phyloP scores from a whole-genome alignment of 1,284 basidiomycete genomes.

The Naganishia sp. region DNA sequence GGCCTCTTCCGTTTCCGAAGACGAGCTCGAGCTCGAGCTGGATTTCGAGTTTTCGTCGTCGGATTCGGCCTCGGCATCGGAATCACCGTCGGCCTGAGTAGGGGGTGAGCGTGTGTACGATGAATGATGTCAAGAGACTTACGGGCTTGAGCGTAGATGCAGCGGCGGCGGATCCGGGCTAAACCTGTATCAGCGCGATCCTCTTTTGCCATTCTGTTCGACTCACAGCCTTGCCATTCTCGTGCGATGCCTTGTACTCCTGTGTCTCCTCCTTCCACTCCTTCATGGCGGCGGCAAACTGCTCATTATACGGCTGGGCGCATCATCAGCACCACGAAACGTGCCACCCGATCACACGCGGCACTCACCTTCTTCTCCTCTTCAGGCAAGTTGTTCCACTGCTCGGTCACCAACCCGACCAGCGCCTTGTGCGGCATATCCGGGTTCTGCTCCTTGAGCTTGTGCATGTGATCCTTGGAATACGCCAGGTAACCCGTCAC shows the following conservation, averaged over 20 bases:
- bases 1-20: constrained; percentile 17
- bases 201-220: neutral
- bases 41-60: constrained; percentile 35
- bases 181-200: neutral
- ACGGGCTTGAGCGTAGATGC: constrained; percentile 21
- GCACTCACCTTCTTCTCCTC: constrained; percentile 70
- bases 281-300: constrained; percentile 38
- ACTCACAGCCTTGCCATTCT: neutral
- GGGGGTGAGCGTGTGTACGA: neutral
- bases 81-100: constrained; percentile 21
- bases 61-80: constrained; percentile 31
- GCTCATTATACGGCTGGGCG: constrained; percentile 40
- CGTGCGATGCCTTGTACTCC: constrained; percentile 23
- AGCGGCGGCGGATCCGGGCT: constrained; percentile 5
- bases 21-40: constrained; percentile 20
- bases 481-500: constrained; percentile 93
- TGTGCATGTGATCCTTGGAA: constrained; percentile 57
- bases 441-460: constrained; percentile 60
- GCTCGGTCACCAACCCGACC: constrained; percentile 67
- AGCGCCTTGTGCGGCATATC: constrained; percentile 71
- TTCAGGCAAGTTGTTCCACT: constrained; percentile 70
- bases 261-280: constrained; percentile 27
- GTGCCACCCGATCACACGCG: neutral
- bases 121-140: neutral
- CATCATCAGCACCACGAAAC: neutral